These are phyloP conservation scores for sunflower (Helianthus annuus) DNA, from an alignment of 129 eudicot genomes.

Conservation along the genomic window DNA sequence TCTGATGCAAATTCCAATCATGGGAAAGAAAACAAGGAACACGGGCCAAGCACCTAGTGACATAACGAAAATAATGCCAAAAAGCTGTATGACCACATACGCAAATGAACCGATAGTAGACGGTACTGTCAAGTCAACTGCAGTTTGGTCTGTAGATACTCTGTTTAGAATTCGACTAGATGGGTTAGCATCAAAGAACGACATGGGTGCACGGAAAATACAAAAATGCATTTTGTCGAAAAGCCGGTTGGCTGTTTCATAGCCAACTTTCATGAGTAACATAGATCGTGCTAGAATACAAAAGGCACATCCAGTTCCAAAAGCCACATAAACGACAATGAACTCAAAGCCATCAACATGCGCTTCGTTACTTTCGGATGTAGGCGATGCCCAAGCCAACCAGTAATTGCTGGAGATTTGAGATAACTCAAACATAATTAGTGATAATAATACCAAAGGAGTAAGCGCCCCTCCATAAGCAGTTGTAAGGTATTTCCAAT, in stretches of 20 bases:
- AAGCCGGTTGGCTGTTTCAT: constrained; percentile 72
- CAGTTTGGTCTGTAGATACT: constrained; percentile 91
- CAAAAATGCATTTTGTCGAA: constrained; percentile 79
- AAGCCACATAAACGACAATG: constrained; percentile 63
- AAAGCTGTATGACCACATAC: constrained; percentile 60
- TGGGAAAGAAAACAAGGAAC: constrained; percentile 74
- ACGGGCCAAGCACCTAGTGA: constrained; percentile 92
- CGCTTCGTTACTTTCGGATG: constrained; percentile 47
- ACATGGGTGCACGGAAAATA: constrained; percentile 95
- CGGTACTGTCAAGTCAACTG: constrained; percentile 67
- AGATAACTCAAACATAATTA: constrained; percentile 53
- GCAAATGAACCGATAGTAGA: constrained; percentile 49
- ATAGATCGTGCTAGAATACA: constrained; percentile 57
- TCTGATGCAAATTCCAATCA: constrained; percentile 58
- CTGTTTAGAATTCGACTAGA: constrained; percentile 83
- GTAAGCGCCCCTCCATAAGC: constrained; percentile 85
- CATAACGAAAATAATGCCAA: constrained; percentile 79
- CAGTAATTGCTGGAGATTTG: constrained; percentile 87
- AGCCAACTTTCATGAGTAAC: constrained; percentile 52
- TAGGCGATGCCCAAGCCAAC: constrained; percentile 94
- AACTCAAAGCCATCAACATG: constrained; percentile 49
- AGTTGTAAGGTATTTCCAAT: constrained; percentile 84
- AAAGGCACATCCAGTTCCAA: constrained; percentile 71
- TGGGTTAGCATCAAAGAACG: constrained; percentile 95
- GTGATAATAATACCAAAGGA: constrained; percentile 68